Evolutionary conservation across 495 filamentous ascomycete genomes (phyloP), one percentile per base, ranked within the genome.

Genomic region (Daldinia grandis): DNA sequence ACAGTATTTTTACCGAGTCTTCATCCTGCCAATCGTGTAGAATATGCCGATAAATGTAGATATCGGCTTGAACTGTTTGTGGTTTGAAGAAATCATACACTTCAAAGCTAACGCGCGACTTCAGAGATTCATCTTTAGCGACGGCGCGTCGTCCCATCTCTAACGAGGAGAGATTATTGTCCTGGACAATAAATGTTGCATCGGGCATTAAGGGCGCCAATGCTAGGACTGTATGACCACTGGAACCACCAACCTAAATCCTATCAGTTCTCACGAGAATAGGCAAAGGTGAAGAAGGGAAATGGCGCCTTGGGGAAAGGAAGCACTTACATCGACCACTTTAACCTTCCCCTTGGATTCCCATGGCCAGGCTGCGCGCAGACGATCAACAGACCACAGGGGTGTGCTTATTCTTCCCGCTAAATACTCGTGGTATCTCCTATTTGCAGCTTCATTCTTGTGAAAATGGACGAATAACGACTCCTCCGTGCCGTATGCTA

Each of bases 21-120:
- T 63, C 54, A 64, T 85, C 83, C 5, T 62, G 69, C 81, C 82
- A 86, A 59, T 85, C 75, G 54, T 85, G 83, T 28, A 83, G 68
- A 30, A 82, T 80, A 47, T 77, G 64, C 3, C 77, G 73, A 35
- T 80, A 71, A 27, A 83, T 79, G 54, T 80, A 84, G 6, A 82
- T 74, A 24, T 79, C 73, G 0, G 73, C 80, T 38, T 69, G 21
- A 9, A 78, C 59, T 7, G 80, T 69, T 50, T 82, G 79, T 25
- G 73, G 69, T 4, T 76, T 64, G 68, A 83, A 82, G 72, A 80
- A 80, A 59, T 79, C 61, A 63, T 83, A 79, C 14, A 69, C 62
- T 33, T 44, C 31, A 66, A 80, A 81, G 5, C 42, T 66, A 38
- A 83, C 72, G 47, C 57, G 63, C 37, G 35, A 77, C 12, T 19